Base-by-base conservation (phyloP, 1,139 yeast species). In the Diutina pseudorugosa region DNA sequence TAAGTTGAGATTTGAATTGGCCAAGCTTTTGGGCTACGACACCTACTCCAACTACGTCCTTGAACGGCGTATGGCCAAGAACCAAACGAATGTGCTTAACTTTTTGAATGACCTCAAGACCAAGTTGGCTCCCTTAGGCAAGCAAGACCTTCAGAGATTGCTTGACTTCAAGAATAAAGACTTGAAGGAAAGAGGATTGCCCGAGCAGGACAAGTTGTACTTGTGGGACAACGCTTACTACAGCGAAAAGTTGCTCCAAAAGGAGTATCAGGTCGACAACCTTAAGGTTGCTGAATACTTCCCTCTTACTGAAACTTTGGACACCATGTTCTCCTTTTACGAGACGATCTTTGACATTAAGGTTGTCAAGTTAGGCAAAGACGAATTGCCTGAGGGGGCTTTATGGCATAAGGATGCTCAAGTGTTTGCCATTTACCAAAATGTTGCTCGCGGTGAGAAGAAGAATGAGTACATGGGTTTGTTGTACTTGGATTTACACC, bases 21-120 rank as follows among this genome's bases (percentile, higher is more conserved):
- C 94, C 1, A 65, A 76, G 52, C 57, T 78, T 18, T 71, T 86
- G 60, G 94, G 89, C 11, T 87, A 84, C 66, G 66, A 75, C 25
- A 79, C 77, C 53, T 88, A 76, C 64, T 80, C 94, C 1, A 85
- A 82, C 54, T 85, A 76, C 61, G 77, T 81, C 21, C 72, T 88
- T 57, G 93, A 85, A 57, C 85, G 81, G 52, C 77, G 89, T 63
- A 84, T 87, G 91, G 95, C 95, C 49, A 83, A 85, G 62, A 74
- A 70, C 40, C 79, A 83, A 45, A 71, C 72, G 41, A 77, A 72
- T 30, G 95, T 86, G 9, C 61, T 75, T 60, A 63, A 66, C 33
- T 88, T 88, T 61, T 73, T 88, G 58, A 62, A 71, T 25, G 91
- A 85, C 61, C 73, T 88, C 61, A 75, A 73, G 56, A 58, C 62